Percentiles rank a stretch among this genome's conserved stretches.
phyloP scores from a whole-genome alignment of 768 basidiomycete species.

The Tylopilus rubrobrunneus region DNA sequence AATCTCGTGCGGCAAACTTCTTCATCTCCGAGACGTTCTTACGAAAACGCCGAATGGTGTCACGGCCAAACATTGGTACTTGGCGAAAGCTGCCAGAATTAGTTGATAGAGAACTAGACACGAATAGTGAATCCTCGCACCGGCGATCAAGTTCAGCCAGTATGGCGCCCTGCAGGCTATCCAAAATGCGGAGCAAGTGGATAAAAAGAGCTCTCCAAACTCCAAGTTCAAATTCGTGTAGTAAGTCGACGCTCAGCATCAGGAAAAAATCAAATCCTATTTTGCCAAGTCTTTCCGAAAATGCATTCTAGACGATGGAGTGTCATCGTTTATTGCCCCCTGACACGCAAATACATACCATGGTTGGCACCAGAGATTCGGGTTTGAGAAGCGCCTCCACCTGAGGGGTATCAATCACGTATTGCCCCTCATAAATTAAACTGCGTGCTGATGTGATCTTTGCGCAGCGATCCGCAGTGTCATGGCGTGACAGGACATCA shows the following conservation, averaged over 20 bases:
- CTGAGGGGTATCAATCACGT: neutral
- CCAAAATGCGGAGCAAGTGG: neutral
- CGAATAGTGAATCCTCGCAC: neutral
- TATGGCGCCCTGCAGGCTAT: neutral
- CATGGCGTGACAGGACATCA: neutral
- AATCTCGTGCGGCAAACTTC: neutral
- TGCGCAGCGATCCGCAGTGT: neutral
- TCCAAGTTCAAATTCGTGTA: too few relatives aligned
- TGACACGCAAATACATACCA: neutral
- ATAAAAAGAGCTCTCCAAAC: neutral
- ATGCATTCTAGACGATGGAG: neutral
- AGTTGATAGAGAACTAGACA: too few relatives aligned
- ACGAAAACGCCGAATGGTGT: neutral
- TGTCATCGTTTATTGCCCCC: too few relatives aligned
- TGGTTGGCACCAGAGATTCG: neutral
- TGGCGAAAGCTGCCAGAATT: neutral
- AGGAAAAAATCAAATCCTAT: neutral
- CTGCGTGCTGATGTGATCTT: neutral
- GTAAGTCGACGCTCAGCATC: neutral
- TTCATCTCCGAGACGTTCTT: constrained; percentile 2
- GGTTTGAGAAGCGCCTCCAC: neutral
- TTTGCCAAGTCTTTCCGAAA: neutral
- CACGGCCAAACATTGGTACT: neutral
- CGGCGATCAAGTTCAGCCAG: neutral
- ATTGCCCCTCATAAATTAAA: neutral